Conservation (phyloP, 768 basidiomycete species). For the Calocybe gangraenosa region DNA sequence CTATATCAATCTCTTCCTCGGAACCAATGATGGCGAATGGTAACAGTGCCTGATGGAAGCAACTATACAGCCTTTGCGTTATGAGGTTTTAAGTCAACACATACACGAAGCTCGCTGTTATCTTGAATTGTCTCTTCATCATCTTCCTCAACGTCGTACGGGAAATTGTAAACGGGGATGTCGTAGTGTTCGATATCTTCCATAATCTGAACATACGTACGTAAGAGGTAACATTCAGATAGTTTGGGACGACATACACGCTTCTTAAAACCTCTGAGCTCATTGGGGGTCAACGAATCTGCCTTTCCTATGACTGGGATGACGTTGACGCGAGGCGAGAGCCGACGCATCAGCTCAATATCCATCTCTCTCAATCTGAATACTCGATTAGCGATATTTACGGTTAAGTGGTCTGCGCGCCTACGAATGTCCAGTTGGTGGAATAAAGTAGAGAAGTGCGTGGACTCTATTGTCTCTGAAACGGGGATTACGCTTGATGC, state of each 20-base stretch:
- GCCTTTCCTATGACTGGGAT: conserved; percentile 98
- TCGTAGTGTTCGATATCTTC: conserved; percentile 99
- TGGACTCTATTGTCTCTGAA: conserved; percentile 99
- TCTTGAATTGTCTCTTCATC: conserved; percentile 98
- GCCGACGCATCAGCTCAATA: conserved; percentile 97
- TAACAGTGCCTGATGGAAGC: conserved; percentile 64
- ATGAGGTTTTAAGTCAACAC: conserved; percentile 17
- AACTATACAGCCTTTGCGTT: not conserved
- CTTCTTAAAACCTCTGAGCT: conserved; percentile 95
- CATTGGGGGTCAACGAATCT: conserved; percentile 89
- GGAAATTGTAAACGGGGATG: conserved; percentile 99
- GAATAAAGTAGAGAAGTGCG: conserved; percentile 96
- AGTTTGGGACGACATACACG: conserved; percentile 44
- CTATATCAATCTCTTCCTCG: conserved; percentile 93
- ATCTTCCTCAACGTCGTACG: conserved; percentile 98
- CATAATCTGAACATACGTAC: conserved; percentile 68
- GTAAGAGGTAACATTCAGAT: not conserved
- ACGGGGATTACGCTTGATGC: conserved; percentile 99
- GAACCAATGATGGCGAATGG: conserved; percentile 98
- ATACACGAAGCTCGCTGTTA: conserved; percentile 89
- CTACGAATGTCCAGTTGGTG: conserved; percentile 96
- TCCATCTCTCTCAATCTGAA: conserved; percentile 94
- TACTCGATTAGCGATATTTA: conserved; percentile 5
- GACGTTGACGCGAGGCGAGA: conserved; percentile 97
- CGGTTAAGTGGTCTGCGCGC: conserved; percentile 25